Percentiles rank a stretch among this genome's conserved stretches.
phyloP scores from a whole-genome alignment of 208 protist genomes.

The Perkinsela sp. region DNA sequence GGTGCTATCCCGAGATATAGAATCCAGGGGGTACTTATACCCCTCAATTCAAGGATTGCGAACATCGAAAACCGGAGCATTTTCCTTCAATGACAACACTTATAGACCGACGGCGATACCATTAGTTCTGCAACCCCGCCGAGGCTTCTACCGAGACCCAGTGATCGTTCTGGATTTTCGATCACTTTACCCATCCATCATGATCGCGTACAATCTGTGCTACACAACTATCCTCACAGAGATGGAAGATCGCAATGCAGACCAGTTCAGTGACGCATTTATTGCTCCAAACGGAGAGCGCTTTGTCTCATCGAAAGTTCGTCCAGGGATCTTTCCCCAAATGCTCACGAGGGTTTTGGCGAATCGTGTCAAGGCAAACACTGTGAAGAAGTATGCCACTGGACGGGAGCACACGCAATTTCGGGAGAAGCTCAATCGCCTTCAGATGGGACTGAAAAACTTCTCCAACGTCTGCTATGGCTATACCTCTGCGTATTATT shows the following conservation, averaged over 20 bases:
- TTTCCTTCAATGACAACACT: conserved; percentile 8
- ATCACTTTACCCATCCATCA: conserved; percentile 98
- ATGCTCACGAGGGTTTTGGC: conserved; percentile 39
- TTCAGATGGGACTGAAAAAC: conserved; percentile 93
- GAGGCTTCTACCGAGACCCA: conserved; percentile 44
- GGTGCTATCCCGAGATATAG: conserved; percentile 26
- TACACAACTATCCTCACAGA: conserved; percentile 69
- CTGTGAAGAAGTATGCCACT: conserved; percentile 25
- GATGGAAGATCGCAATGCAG: conserved; percentile 6
- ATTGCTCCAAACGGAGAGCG: conserved; percentile 2
- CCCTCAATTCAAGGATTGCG: conserved; percentile 24
- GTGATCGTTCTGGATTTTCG: conserved; percentile 96
- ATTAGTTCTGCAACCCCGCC: conserved; percentile 33
- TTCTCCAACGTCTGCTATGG: conserved; percentile 97
- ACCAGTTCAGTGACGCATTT: conserved; percentile 7
- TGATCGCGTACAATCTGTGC: conserved; percentile 99
- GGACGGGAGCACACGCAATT: conserved; percentile 9
- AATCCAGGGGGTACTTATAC: conserved; percentile 24
- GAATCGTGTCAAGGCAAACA: conserved; percentile 41
- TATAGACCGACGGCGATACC: conserved; percentile 35
- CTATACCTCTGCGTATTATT: conserved; percentile 90
- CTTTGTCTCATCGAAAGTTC: conserved; percentile 9
- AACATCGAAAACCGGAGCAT: not conserved
- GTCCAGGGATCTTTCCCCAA: conserved; percentile 24
- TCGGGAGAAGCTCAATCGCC: conserved; percentile 55